A percentile compares a stretch with the other conserved stretches of the same genome.
These are phyloP conservation scores for Saccharomycopsis vini DNA, from an alignment of 805 yeast species.

Conservation along the genomic window DNA sequence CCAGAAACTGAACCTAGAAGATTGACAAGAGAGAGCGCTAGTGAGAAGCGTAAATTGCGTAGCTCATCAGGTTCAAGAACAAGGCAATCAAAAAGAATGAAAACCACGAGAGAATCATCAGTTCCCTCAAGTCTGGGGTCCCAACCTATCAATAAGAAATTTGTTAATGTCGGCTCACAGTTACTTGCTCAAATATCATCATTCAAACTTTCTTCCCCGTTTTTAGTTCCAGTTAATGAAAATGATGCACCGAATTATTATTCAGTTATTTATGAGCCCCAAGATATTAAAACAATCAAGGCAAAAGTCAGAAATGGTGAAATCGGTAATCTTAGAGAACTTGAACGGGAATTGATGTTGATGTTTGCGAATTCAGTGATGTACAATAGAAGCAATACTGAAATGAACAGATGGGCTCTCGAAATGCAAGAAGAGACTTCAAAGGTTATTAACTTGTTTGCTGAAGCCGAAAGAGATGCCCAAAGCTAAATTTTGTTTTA, in stretches of 20 bases:
- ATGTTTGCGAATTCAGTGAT: slow-evolving; percentile 82
- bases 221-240: slow-evolving; percentile 58
- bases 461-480: too few species aligned
- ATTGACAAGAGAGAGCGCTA: neutral
- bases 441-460: slow-evolving; percentile 46
- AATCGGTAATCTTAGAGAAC: slow-evolving; percentile 38
- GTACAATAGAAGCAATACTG: slow-evolving; percentile 64
- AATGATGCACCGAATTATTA: slow-evolving; percentile 65
- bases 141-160: slow-evolving; percentile 35
- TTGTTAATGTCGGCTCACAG: slow-evolving; percentile 53
- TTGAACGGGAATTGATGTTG: slow-evolving; percentile 59
- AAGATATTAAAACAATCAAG: slow-evolving; percentile 57
- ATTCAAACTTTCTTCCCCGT: slow-evolving; percentile 66
- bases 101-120: neutral
- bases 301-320: slow-evolving; percentile 49
- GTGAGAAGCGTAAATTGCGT: neutral
- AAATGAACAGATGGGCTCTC: slow-evolving; percentile 49
- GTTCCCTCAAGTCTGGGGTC: neutral
- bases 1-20: neutral
- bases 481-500: too few species aligned
- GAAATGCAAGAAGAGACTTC: slow-evolving; percentile 67
- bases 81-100: slow-evolving; percentile 1
- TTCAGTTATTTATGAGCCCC: slow-evolving; percentile 51
- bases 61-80: neutral
- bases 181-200: slow-evolving; percentile 57